Base-by-base conservation (phyloP, 179 eudicot species). In the Spergularia azorica region DNA sequence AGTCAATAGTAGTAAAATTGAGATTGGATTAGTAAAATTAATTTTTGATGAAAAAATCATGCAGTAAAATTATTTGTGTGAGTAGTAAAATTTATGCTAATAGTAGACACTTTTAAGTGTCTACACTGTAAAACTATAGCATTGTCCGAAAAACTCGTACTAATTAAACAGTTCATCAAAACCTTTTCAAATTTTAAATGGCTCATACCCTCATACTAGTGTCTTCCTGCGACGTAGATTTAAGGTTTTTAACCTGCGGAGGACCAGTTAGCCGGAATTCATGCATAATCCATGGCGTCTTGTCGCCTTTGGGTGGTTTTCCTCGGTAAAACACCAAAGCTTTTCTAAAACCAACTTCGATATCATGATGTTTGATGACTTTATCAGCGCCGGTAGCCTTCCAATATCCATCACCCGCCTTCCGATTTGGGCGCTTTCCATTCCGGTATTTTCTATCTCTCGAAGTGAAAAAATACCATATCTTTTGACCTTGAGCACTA, bases 281-380 rank as follows among this genome's bases (percentile, higher is more conserved):
- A 39, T 71, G 63, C 74, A 71, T 71, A 17, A 71, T 71, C 74
- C 74, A 71, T 38, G 16, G 46, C 2, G 74, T 71, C n/a, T 71
- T 71, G 0, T 15, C 0, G 9, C 74, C 74, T 12, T 56, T 56
- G 0, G 74, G 74, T 55, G 74, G 74, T 12, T 9, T 36, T 15
- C 74, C 74, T 17, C 16, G 36, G 52, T 71, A 71, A 38, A 56
- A 71, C 2, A 57, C 64, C 16, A 71, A 46, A 15, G 74, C 52
- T n/a, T 32, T 71, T 26, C 52, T 56, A n/a, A 4, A 38, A 36
- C 74, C 74, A 39, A 71, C 52, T 9, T 56, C 14, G 0, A 55
- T 10, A 8, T 1, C 46, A 32, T n/a, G 4, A 0, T 6, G n/a
- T 6, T 0, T 2, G 14, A 71, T 39, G 21, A 9, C 32, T 39